Evolutionary conservation across 73 alveolate genomes (phyloP).

Genomic region (Symbiodinium natans): DNA sequence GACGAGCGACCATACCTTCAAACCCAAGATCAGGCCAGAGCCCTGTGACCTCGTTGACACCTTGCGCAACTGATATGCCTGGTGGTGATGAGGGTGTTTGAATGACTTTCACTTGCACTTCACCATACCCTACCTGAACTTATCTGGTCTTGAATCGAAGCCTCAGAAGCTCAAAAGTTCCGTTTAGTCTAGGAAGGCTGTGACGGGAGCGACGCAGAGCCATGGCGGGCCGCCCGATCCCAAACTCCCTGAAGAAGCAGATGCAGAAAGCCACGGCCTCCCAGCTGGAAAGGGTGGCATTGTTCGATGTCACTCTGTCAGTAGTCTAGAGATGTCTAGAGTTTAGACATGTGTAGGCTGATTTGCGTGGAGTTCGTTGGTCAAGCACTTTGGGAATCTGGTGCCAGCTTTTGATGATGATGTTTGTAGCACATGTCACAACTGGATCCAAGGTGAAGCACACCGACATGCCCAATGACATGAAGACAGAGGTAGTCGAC

Average conservation of each 20-base stretch:
- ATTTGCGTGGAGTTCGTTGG: too few relatives aligned
- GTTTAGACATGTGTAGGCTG: too few relatives aligned
- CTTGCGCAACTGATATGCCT: too few relatives aligned
- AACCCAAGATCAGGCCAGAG: constrained; percentile 69
- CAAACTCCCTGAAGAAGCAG: constrained; percentile 71
- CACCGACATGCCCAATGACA: constrained; percentile 72
- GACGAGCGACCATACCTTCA: constrained; percentile 80
- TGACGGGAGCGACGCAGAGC: neutral
- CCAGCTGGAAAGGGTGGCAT: neutral
- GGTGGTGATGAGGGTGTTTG: too few relatives aligned
- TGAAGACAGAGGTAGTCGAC: constrained; percentile 62
- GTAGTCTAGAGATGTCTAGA: too few relatives aligned
- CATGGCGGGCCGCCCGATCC: constrained; percentile 23
- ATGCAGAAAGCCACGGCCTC: constrained; percentile 72
- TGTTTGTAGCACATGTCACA: too few relatives aligned
- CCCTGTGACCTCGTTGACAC: too few relatives aligned
- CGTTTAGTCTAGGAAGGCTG: neutral
- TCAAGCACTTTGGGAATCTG: too few relatives aligned
- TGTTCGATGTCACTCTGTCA: too few relatives aligned
- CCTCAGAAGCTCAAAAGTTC: neutral
- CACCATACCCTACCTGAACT: too few relatives aligned
- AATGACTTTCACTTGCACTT: too few relatives aligned
- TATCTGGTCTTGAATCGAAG: neutral
- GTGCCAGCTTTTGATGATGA: too few relatives aligned
- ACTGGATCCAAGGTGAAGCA: constrained; percentile 40